A percentile compares a stretch with the other conserved stretches of the same genome.
Conservation (phyloP, 257 asterid genomes). For the Solanum pennellii region DNA sequence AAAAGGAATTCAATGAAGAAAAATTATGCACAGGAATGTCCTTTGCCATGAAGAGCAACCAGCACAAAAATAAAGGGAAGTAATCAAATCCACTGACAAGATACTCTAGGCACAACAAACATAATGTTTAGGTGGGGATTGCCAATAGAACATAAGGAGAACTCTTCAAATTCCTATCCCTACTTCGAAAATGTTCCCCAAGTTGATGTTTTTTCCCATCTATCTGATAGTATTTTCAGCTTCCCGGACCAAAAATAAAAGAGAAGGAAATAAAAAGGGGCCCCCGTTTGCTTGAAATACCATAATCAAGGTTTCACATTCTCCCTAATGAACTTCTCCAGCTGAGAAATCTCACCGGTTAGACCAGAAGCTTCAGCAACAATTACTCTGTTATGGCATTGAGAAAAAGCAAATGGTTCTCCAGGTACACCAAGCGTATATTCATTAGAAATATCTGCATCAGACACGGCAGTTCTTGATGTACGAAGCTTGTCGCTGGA, state of each 20-base stretch:
- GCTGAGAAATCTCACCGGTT: slow-evolving; percentile 43
- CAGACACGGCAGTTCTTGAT: slow-evolving; percentile 81
- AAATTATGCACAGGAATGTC: neutral
- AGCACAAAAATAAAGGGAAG: neutral
- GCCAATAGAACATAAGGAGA: neutral
- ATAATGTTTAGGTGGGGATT: neutral
- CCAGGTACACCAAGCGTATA: slow-evolving; percentile 60
- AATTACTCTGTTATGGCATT: slow-evolving; percentile 58
- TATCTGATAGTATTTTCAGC: neutral
- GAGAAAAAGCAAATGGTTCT: slow-evolving; percentile 65
- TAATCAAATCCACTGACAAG: neutral
- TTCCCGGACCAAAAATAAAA: neutral
- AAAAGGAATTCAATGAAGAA: neutral
- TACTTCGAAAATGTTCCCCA: neutral
- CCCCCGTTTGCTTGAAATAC: neutral
- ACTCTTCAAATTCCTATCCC: neutral
- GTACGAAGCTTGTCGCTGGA: slow-evolving; percentile 79
- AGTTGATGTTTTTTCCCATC: neutral
- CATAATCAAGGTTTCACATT: slow-evolving; percentile 32
- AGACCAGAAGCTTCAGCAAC: slow-evolving; percentile 77
- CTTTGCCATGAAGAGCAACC: neutral
- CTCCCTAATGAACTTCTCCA: slow-evolving; percentile 69
- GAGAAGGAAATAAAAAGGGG: neutral
- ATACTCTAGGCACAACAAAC: neutral
- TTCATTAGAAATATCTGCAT: slow-evolving; percentile 63